Conservation (phyloP, 306 rosid genomes). For the Trifolium repens region DNA sequence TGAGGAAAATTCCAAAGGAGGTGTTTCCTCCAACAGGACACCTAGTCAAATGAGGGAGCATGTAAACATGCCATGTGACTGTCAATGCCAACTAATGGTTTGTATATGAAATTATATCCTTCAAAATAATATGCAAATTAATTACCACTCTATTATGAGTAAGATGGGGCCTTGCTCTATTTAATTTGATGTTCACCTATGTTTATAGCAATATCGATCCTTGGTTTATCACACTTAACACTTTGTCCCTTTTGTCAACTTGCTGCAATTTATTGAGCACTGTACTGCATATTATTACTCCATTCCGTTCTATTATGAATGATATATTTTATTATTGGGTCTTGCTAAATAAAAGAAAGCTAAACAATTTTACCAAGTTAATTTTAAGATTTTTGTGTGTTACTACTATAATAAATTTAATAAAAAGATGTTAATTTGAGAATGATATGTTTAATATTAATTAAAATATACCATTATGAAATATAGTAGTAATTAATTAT, state of each 20-base stretch:
- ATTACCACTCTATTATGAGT: conserved; percentile 39
- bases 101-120: conserved; percentile 39
- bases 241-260: neutral
- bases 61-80: conserved; percentile 76
- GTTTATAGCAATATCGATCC: conserved; percentile 23
- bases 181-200: conserved; percentile 38
- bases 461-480: too few relatives aligned
- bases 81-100: conserved; percentile 67
- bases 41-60: conserved; percentile 47
- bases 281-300: neutral
- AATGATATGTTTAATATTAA: too few relatives aligned
- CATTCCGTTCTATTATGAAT: neutral
- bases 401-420: too few relatives aligned
- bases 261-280: conserved; percentile 30
- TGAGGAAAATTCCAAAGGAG: conserved; percentile 44
- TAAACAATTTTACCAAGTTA: too few relatives aligned
- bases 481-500: too few relatives aligned
- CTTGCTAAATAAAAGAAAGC: neutral
- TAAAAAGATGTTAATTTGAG: too few relatives aligned
- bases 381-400: too few relatives aligned
- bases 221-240: conserved; percentile 8
- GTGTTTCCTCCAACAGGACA: conserved; percentile 69
- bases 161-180: conserved; percentile 43
- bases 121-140: conserved; percentile 35
- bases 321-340: neutral